A percentile compares a stretch with the other conserved stretches of the same genome.
Conservation (phyloP, 2,329 filamentous ascomycete genomes). For the Botrytis hyacinthi region DNA sequence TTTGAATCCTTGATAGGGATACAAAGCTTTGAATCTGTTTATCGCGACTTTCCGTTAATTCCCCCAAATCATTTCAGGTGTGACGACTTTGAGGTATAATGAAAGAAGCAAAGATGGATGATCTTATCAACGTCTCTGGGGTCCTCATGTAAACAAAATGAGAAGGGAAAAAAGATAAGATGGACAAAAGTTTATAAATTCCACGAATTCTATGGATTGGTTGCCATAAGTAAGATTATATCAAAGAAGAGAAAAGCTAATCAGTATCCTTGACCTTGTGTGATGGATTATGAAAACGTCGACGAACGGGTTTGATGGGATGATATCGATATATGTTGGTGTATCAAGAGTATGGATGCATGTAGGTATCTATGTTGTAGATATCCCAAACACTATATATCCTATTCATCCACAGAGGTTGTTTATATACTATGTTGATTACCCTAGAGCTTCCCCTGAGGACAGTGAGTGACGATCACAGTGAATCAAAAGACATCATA, state of each 20-base stretch:
- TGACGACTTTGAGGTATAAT: not conserved
- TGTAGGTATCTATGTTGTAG: not conserved
- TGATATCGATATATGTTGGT: not conserved
- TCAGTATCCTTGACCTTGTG: not conserved
- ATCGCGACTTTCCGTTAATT: conserved; percentile 12
- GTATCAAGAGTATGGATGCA: not conserved
- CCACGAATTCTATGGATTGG: not conserved
- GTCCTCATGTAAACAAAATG: not conserved
- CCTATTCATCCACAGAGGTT: not conserved
- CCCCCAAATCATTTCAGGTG: not conserved
- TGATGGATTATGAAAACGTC: not conserved
- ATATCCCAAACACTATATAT: not conserved
- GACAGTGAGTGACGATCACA: not conserved
- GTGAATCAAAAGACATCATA: not conserved
- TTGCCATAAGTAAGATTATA: not conserved
- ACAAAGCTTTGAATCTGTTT: conserved; percentile 4
- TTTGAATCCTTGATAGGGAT: not conserved
- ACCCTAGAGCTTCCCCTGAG: not conserved
- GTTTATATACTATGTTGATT: not conserved
- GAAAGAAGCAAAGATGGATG: not conserved
- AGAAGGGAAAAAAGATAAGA: not conserved
- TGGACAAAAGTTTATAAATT: not conserved
- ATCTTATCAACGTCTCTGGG: not conserved
- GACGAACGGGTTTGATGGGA: not conserved
- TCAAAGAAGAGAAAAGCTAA: not conserved